phyloP scores from a whole-genome alignment of 148 eudicot genomes.

The Vaccinium darrowii region DNA sequence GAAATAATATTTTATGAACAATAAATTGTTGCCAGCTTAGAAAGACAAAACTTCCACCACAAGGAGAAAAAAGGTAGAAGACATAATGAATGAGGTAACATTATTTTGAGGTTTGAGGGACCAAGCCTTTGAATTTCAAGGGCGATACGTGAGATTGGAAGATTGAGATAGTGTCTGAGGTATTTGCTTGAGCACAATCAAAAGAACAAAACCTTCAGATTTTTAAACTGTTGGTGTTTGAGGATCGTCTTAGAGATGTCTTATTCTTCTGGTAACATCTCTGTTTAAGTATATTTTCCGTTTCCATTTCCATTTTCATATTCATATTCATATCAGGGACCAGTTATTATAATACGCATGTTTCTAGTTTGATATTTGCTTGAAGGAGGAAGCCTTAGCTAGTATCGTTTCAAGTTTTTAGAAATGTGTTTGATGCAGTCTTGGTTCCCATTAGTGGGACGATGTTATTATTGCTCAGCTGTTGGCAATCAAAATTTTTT shows the following conservation, averaged over 20 bases:
- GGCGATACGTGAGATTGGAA: neutral
- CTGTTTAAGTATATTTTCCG: neutral
- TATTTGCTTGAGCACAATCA: neutral
- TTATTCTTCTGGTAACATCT: neutral
- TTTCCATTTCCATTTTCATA: neutral
- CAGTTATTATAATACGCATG: neutral
- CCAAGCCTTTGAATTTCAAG: neutral
- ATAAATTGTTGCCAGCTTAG: neutral
- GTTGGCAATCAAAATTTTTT: conserved; percentile 19
- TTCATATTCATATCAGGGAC: neutral
- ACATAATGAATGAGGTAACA: neutral
- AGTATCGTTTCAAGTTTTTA: neutral
- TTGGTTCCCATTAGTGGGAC: conserved; percentile 25
- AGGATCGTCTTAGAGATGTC: neutral
- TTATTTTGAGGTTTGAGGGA: neutral
- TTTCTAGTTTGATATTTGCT: neutral
- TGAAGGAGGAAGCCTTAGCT: neutral
- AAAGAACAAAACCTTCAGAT: neutral
- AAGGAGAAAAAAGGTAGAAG: neutral
- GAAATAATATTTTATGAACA: neutral
- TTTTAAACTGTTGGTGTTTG: neutral
- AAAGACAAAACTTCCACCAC: neutral
- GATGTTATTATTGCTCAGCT: conserved; percentile 14
- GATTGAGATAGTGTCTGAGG: neutral
- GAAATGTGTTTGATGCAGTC: conserved; percentile 29